Base-by-base conservation (phyloP, 257 asterid species). In the Euphrasia confusa region DNA sequence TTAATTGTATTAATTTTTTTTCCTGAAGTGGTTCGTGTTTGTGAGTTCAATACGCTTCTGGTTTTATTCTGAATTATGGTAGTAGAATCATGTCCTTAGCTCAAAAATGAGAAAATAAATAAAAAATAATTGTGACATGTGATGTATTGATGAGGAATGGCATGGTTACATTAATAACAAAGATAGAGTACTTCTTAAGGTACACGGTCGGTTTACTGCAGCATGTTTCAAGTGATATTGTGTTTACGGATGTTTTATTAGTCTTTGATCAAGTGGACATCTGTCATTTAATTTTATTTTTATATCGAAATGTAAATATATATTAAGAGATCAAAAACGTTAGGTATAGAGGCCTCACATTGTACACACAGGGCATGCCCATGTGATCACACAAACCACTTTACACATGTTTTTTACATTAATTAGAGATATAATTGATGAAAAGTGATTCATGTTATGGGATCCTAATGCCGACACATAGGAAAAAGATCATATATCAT, bases 151-250 rank as follows among this genome's bases (percentile, higher is more conserved):
- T 76, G 97, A 92, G 69, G 84, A 74, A 62, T 92, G 99, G 99
- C 88, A 89, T 42, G 99, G 99, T 12, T 92, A 92, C 75, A 80
- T 92, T 63, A 89, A 89, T 74, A 74, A 81, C 73, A 80, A 84
- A 2, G 97, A 92, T 75, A 79, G 99, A 77, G 99, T 92, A 44
- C 80, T 92, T 62, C 89, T 92, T 26, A 92, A 92, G 96, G 99
- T 89, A 73, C 68, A 14, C 42, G 54, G 7, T 40, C 8, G 10
- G 3, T 66, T 58, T 50, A 30, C 48, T 60, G 56, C 67, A 18
- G 21, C 59, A 52, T 13, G 24, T 48, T 48, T 15, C 54, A 48
- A 48, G 54, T n/a, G 21, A 7, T n/a, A 48, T 13, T 48, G 5
- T 1, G 8, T 33, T 33, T 33, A 33, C 39, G 8, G 39, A 10